Evolutionary conservation across 352 stramenopile genomes (phyloP).

Genomic region (Saprolegnia diclina): DNA sequence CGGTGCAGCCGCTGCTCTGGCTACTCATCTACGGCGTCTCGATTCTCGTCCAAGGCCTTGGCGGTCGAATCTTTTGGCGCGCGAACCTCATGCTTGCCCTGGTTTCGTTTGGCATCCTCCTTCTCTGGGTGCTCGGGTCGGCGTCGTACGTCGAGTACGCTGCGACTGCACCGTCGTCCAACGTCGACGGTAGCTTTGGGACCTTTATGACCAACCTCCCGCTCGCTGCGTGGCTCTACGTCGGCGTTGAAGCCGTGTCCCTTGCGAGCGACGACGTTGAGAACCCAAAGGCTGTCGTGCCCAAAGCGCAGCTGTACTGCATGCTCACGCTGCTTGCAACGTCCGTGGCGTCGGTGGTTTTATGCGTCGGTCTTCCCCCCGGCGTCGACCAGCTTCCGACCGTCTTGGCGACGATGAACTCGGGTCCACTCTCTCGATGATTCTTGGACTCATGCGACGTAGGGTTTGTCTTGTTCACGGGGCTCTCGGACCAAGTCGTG

Average conservation of each 20-base stretch:
- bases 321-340: conserved; percentile 31
- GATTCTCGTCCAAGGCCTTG: conserved; percentile 29
- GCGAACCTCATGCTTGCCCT: conserved; percentile 33
- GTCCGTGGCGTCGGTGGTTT: conserved; percentile 29
- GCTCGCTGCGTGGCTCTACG: conserved; percentile 36
- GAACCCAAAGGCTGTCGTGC: conserved; percentile 38
- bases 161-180: conserved; percentile 26
- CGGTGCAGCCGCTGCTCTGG: conserved; percentile 29
- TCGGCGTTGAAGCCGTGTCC: conserved; percentile 32
- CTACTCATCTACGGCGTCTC: conserved; percentile 30
- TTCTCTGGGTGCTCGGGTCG: conserved; percentile 34
- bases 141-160: conserved; percentile 30
- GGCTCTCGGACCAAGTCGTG: conserved; percentile 30
- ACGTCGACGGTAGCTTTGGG: conserved; percentile 25
- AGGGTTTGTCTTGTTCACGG: conserved; percentile 28
- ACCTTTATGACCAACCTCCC: conserved; percentile 33
- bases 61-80: conserved; percentile 34
- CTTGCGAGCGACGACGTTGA: conserved; percentile 35
- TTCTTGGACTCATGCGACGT: background rate
- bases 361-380: conserved; percentile 31
- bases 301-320: conserved; percentile 39
- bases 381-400: background rate
- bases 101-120: conserved; percentile 33
- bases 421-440: background rate
- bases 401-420: background rate